Evolutionary conservation across 169 alveolate species (phyloP), one percentile per base, ranked within the genome.

Genomic region (Eimeria praecox): DNA sequence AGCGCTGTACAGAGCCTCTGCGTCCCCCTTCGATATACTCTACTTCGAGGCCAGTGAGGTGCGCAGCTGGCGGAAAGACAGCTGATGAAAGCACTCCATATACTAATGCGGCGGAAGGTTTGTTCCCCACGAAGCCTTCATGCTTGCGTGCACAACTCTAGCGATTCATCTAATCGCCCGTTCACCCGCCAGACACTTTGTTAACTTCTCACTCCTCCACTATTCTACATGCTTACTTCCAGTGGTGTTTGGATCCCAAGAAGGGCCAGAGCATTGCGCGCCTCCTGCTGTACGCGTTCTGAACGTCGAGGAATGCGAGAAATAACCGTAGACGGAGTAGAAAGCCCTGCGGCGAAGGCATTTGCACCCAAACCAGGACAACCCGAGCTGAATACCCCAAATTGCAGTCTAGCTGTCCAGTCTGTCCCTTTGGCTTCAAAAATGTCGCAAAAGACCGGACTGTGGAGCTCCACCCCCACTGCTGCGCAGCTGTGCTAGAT

Each of bases 201-300:
- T 16, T 42, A 22, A 27, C 87, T 35, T 71, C 49, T 20, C 86
- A 42, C 59, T 24, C 46, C 38, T 8, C 56, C 38, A 14, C 49
- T 16, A 44, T 62, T 24, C 64, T 71, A 9, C 5, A 42, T 20
- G 93, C 93, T 56, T 52, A 87, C 93, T 83, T 87, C 93, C 59
- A 87, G 93, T 9, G 93, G 93, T 0, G 93, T 87, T 24, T 87
- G 64, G 54, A 87, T 22, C 80, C 93, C 93, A 38, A 87, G 93
- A 62, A 87, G 93, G 3, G 93, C 93, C 56, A 87, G 54, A 40
- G 93, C 93, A 54, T 87, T 87, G 54, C 93, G 93, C 62, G 93
- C 93, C 93, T 87, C 93, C 59, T 87, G 93, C 93, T 87, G 93
- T 16, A 87, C 93, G 82, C 93, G 93, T 33, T 87, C 93, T 8